A percentile compares a stretch with the other conserved stretches of the same genome.
These are phyloP conservation scores for Castanea crenata DNA, from an alignment of 306 rosid genomes.

Conservation along the genomic window DNA sequence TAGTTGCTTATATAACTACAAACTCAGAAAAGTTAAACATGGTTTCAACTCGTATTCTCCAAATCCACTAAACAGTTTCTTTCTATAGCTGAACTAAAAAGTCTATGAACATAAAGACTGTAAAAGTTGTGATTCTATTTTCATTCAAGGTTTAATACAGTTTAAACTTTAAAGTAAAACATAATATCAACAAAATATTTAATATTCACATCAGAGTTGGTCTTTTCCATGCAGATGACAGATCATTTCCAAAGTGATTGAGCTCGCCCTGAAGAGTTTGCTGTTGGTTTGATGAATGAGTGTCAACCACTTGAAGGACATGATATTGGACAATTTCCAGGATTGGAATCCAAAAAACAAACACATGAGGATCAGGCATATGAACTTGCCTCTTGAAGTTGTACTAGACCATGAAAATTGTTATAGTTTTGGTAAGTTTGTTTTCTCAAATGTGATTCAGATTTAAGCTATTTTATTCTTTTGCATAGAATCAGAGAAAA, in stretches of 20 bases:
- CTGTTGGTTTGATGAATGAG: slow-evolving; percentile 62
- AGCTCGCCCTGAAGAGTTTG: slow-evolving; percentile 47
- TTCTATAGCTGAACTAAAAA: neutral
- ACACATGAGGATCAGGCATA: slow-evolving; percentile 26
- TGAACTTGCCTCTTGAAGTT: slow-evolving; percentile 33
- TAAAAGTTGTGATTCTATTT: too few relatives aligned
- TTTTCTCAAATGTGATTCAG: neutral
- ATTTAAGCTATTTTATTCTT: neutral
- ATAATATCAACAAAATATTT: too few relatives aligned
- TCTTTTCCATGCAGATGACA: slow-evolving; percentile 55
- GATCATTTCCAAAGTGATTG: slow-evolving; percentile 55
- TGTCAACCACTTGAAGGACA: slow-evolving; percentile 62
- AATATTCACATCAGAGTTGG: slow-evolving; percentile 12
- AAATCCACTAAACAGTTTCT: neutral
- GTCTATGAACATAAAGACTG: too few relatives aligned
- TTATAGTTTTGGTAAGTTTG: neutral
- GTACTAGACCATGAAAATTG: neutral
- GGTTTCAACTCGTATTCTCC: neutral
- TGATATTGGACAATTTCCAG: slow-evolving; percentile 83
- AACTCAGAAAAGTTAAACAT: neutral
- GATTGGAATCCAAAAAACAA: slow-evolving; percentile 36
- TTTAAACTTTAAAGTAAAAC: too few relatives aligned
- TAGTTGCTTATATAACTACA: neutral
- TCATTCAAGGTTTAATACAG: too few relatives aligned
- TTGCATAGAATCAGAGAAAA: neutral